Base-by-base conservation (phyloP, 225 moss, liverwort and hornwort genomes). In the Pleurozium schreberi region DNA sequence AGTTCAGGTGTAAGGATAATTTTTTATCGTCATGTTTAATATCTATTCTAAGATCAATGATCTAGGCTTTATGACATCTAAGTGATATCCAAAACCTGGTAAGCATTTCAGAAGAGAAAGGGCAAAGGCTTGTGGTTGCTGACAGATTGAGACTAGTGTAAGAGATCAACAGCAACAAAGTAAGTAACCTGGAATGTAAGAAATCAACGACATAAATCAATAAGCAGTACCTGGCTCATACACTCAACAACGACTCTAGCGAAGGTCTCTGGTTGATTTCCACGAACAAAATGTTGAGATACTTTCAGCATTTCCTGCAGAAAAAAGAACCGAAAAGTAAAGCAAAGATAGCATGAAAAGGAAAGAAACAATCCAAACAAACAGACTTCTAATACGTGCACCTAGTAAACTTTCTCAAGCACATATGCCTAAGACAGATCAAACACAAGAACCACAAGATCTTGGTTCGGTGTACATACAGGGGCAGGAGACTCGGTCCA, bases 261-360 rank as follows among this genome's bases (percentile, higher is more conserved):
- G 77, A 96, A 97, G 52, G 91, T 89, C 88, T 96, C 95, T 57
- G 99, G 99, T 89, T 95, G 96, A 88, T 93, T 93, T 55, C 99
- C 96, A 80, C 99, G 96, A 81, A 97, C 91, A 86, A 93, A 99
- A 91, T 99, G 95, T 73, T 96, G 90, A 79, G 99, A 99, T 61
- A 94, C 96, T 93, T 95, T 99, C 84, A 96, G 89, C 89, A 97
- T 93, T 94, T 99, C 99, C 99, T 99, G 89, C 92, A 93, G 49
- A 89, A 90, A 87, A 80, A 2, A 68, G 30, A 75, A 66, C 69
- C n/a, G 23, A 60, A 83, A 82, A 66, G 45, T 91, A 69, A 89
- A 85, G 38, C 61, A 88, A 25, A 89, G 25, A 75, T 74, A 75
- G 43, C 60, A 67, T 59, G 40, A 60, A 33, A 89, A 76, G 38